These are phyloP conservation scores for Boletus tomentosulus DNA, from an alignment of 768 basidiomycete species.

Conservation along the genomic window DNA sequence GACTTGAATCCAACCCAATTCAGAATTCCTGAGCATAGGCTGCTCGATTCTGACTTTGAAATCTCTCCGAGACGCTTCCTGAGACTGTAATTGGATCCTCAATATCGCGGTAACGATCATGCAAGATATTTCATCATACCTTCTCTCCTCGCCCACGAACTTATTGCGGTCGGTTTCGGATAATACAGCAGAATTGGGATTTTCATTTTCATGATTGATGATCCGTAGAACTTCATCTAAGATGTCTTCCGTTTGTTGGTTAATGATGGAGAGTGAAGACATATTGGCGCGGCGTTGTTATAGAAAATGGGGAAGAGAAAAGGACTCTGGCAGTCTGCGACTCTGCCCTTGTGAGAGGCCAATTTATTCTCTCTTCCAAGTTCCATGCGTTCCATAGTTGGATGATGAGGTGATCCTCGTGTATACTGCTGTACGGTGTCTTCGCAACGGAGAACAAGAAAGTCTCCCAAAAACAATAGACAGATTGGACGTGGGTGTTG, in stretches of 20 bases:
- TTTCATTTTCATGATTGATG: background rate
- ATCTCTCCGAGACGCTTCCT: background rate
- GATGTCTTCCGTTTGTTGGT: background rate
- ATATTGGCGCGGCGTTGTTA: background rate
- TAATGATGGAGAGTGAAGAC: background rate
- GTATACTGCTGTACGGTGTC: constrained; percentile 6
- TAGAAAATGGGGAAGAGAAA: background rate
- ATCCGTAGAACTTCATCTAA: background rate
- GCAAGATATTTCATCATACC: background rate
- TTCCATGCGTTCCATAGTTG: background rate
- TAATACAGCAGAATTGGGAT: background rate
- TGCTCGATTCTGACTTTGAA: background rate
- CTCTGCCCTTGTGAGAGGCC: background rate
- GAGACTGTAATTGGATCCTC: background rate
- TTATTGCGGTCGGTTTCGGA: background rate
- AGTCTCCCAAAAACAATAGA: constrained; percentile 6
- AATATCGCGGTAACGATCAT: background rate
- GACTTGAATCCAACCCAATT: background rate
- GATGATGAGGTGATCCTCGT: background rate
- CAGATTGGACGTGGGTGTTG: background rate
- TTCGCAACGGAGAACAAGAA: constrained; percentile 15
- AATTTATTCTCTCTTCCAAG: constrained; percentile 11
- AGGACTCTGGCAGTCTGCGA: background rate
- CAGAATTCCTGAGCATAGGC: background rate
- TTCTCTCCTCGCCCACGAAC: constrained; percentile 2